These are phyloP conservation scores for Paecilomyces formosus DNA, from an alignment of 2,329 filamentous ascomycete genomes.

Conservation along the genomic window DNA sequence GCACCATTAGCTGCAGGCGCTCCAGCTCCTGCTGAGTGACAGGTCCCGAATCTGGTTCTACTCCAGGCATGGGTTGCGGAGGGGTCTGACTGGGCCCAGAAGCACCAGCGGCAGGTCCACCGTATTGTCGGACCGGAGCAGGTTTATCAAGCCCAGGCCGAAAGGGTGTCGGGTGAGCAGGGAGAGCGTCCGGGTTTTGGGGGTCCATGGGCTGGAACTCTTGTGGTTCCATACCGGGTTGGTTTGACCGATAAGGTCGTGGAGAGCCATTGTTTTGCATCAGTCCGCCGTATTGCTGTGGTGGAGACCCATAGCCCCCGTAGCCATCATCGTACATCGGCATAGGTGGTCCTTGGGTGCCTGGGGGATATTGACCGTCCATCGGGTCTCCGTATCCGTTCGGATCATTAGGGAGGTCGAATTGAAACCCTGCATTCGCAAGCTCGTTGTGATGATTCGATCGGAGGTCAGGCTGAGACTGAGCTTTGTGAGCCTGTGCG, in stretches of 20 bases:
- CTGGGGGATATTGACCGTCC: conserved; percentile 11
- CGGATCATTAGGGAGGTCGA: conserved; percentile 55
- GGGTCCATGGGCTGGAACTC: conserved; percentile 30
- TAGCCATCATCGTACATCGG: conserved; percentile 5
- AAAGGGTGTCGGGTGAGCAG: conserved; percentile 49
- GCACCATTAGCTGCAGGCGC: conserved; percentile 60
- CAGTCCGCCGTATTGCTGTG: conserved; percentile 3
- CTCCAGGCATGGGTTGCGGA: conserved; percentile 3
- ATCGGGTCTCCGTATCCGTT: conserved; percentile 14
- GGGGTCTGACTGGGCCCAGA: conserved; percentile 14
- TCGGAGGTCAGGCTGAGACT: conserved; percentile 42
- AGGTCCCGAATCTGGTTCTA: conserved; percentile 36
- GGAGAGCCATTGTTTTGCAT: conserved; percentile 13
- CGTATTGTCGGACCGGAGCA: conserved; percentile 48
- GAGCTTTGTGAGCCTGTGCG: conserved; percentile 22
- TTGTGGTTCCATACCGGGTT: conserved; percentile 10
- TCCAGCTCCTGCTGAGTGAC: conserved; percentile 77
- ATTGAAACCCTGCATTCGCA: conserved; percentile 54
- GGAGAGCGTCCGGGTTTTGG: conserved; percentile 49
- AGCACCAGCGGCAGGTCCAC: conserved; percentile 30
- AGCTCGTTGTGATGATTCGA: conserved; percentile 23
- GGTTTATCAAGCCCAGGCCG: conserved; percentile 47
- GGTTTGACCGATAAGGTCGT: conserved; percentile 13
- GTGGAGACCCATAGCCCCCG: conserved; percentile 5
- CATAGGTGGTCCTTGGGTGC: conserved; percentile 6